Evolutionary conservation across 2,329 filamentous ascomycete species (phyloP), one percentile per base, ranked within the genome.

Genomic region (Ustulina deusta): DNA sequence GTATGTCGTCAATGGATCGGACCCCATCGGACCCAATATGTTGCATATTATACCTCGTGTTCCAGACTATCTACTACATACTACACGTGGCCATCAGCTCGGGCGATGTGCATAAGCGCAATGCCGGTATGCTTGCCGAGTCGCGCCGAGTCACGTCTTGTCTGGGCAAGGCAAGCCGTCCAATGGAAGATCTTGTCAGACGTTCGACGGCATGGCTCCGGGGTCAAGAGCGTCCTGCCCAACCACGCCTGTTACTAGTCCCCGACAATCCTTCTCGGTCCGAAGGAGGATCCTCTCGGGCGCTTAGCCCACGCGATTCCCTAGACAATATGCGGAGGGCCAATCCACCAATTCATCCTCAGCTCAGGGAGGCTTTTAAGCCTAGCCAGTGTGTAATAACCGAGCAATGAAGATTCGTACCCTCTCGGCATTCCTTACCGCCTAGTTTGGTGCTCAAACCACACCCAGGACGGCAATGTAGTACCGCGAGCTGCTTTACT

Each of bases 21-120:
- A 11, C 22, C 36, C 22, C n/a, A n/a, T 29, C 34, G 25, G 25
- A 57, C 22, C 36, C 22, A 27, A 55, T 62, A 55, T 46, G 13
- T 61, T 27, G 38, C 27, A 9, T 54, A 6, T 54, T 54, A 51
- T 61, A 61, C 13, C 32, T 51, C 32, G 22, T 10, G 20, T 44
- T 20, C 42, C 40, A 11, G n/a, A 20, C 42, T 10, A n/a, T n/a
- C n/a, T n/a, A 44, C n/a, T n/a, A 27, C 13, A 25, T 48, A 48
- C 20, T 27, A 4, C 10, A 22, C 25, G 13, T 27, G 3, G 25
- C 25, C 40, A 36, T 27, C 34, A 51, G 32, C 25, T 29, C 20
- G 36, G 34, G 17, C 25, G 6, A 29, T 22, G 58, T 52, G 52
- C 56, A 56, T 66, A 42, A 56, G 56, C 58, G 27, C 51, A 36